These are phyloP conservation scores for Calonectria hawksworthii DNA, from an alignment of 2,329 filamentous ascomycete species.

Conservation along the genomic window DNA sequence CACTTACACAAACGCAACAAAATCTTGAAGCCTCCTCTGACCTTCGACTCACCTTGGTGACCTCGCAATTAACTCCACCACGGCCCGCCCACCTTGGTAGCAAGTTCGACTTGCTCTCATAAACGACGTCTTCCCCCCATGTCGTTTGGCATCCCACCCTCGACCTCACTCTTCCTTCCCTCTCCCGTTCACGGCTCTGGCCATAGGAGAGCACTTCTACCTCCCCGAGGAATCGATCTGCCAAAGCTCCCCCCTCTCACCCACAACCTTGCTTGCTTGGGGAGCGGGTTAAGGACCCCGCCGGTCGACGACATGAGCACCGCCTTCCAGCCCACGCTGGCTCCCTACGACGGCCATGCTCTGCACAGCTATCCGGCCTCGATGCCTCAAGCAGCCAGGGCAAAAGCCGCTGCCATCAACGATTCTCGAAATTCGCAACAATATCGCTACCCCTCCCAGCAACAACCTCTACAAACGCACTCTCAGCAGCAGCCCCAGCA, in stretches of 20 bases:
- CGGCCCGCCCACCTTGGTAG: neutral
- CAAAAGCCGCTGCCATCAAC: conserved; percentile 48
- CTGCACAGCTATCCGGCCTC: conserved; percentile 56
- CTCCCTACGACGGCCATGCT: conserved; percentile 62
- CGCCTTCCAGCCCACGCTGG: conserved; percentile 63
- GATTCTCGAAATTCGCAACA: conserved; percentile 52
- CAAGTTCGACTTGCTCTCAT: conserved; percentile 4
- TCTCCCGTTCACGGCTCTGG: conserved; percentile 39
- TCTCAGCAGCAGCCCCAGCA: conserved; percentile 17
- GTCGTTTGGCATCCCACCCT: conserved; percentile 45
- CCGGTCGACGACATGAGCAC: conserved; percentile 67
- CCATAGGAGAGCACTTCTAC: conserved; percentile 35
- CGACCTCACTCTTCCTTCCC: conserved; percentile 40
- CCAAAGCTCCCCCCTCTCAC: conserved; percentile 42
- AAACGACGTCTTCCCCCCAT: conserved; percentile 36
- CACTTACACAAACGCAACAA: conserved; percentile 26
- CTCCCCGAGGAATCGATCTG: conserved; percentile 34
- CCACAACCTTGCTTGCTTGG: conserved; percentile 36
- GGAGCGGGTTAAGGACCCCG: conserved; percentile 63
- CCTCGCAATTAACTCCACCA: neutral
- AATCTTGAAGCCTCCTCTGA: neutral
- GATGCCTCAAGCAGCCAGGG: conserved; percentile 51
- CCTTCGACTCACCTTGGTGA: neutral
- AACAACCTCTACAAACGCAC: conserved; percentile 32
- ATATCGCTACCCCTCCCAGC: conserved; percentile 49